These are phyloP conservation scores for Brassica juncea DNA, from an alignment of 345 rosid genomes.

Conservation along the genomic window DNA sequence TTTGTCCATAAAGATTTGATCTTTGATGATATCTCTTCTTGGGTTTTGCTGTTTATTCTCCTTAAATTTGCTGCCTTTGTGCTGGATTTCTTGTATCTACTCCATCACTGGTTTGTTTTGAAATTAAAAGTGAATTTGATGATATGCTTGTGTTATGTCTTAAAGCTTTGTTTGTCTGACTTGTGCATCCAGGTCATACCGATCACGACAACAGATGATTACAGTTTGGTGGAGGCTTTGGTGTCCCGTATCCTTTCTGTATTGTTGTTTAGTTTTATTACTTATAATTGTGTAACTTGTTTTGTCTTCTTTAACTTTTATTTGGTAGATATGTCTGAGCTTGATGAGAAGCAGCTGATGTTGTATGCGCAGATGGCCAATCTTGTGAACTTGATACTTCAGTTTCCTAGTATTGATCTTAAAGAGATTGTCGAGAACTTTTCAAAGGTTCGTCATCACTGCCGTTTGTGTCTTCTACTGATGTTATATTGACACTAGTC, in stretches of 20 bases:
- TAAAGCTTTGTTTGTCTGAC: not conserved
- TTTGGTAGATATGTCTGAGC: conserved; percentile 62
- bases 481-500: conserved; percentile 6
- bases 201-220: conserved; percentile 54
- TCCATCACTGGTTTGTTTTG: too few species aligned
- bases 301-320: conserved; percentile 49
- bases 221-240: conserved; percentile 71
- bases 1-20: too few species aligned
- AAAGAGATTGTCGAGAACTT: conserved; percentile 80
- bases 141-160: not conserved
- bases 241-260: conserved; percentile 81
- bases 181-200: conserved; percentile 54
- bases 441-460: conserved; percentile 66
- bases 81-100: too few species aligned
- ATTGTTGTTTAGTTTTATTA: not conserved
- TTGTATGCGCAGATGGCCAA: conserved; percentile 95
- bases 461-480: not conserved
- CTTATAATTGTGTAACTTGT: not conserved
- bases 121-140: not conserved
- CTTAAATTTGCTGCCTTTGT: too few species aligned
- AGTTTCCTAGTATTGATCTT: conserved; percentile 59
- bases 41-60: too few species aligned
- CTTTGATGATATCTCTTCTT: too few species aligned
- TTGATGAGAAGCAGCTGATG: conserved; percentile 81
- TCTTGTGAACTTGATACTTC: conserved; percentile 81